Base-by-base conservation (phyloP, 2,329 filamentous ascomycete genomes). In the Hypoxylon sp. region DNA sequence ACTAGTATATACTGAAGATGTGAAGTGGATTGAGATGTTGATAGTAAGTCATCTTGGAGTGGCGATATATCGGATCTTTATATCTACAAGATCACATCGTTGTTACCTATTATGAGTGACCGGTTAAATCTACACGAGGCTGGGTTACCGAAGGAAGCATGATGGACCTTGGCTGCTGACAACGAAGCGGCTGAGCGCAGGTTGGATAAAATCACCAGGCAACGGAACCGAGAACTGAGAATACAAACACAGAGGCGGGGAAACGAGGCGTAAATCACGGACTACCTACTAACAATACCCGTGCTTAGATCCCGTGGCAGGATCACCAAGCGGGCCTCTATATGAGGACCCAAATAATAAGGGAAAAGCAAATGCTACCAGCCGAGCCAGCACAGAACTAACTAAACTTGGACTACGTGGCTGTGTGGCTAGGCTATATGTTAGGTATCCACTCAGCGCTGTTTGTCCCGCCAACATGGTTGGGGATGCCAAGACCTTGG, bases 401-500 rank as follows among this genome's bases (percentile, higher is more conserved):
- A 26, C 17, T 39, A 48, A 47, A 47, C 26, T 29, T 24, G 44
- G 48, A 33, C 39, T 63, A 63, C 53, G 57, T 63, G 64, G 67
- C 67, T 67, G 64, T 59, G 67, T 58, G 14, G 35, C 57, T 63
- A 24, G 10, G 24, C 13, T 29, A 44, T 22, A 22, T 22, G 19
- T 22, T 22, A 22, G 19, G 19, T 22, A 22, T 42, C 60, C 57
- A 52, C 55, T 47, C 37, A 52, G 51, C 44, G 47, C 22, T 13
- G 19, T 39, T 46, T 44, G 46, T 58, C 55, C 59, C 63, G 61
- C 55, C 67, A 63, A 59, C 61, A 59, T 46, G 60, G 61, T 57
- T 65, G 58, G 52, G 37, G 54, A 70, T 61, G 67, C 67, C 61
- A 67, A 68, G 67, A 17, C n/a, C 67, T 65, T 70, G 53, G 61